A percentile compares a stretch with the other conserved stretches of the same genome.
These are phyloP conservation scores for Entophlyctis luteolus DNA, from an alignment of 192 early-diverging fungal genomes.

Conservation along the genomic window DNA sequence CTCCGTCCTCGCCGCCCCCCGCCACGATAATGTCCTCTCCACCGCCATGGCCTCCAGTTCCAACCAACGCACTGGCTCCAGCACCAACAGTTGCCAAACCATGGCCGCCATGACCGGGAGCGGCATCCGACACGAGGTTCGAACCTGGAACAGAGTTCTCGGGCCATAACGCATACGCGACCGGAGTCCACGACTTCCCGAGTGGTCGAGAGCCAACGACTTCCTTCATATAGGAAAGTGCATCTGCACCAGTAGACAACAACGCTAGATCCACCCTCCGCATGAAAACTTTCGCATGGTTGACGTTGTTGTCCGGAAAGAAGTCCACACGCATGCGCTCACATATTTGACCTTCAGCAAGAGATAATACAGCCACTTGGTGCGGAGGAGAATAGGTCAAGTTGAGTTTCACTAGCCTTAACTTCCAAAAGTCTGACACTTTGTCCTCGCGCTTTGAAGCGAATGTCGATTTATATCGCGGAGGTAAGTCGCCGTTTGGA, in stretches of 20 bases:
- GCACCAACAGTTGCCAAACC: neutral
- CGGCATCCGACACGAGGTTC: constrained; percentile 9
- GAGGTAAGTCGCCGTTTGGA: constrained; percentile 29
- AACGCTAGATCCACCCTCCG: neutral
- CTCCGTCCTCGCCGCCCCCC: constrained; percentile 21
- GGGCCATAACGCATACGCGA: constrained; percentile 27
- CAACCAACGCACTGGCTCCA: neutral
- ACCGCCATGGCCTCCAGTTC: constrained; percentile 14
- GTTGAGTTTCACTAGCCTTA: neutral
- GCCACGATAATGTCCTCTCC: constrained; percentile 9
- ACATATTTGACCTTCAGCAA: constrained; percentile 1
- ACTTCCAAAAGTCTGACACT: constrained; percentile 27
- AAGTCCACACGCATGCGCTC: constrained; percentile 26
- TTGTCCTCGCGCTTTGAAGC: constrained; percentile 22
- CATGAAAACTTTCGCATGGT: constrained; percentile 23
- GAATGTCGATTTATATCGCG: constrained; percentile 30
- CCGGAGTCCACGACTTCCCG: constrained; percentile 1
- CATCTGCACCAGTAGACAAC: neutral
- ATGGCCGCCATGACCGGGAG: neutral
- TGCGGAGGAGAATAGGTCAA: constrained; percentile 26
- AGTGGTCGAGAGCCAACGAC: constrained; percentile 19
- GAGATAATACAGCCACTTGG: constrained; percentile 24
- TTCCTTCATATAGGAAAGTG: constrained; percentile 18
- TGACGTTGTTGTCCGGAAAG: constrained; percentile 18
- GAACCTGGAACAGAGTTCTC: constrained; percentile 21